These are phyloP conservation scores for Triangularia setosa DNA, from an alignment of 2,329 filamentous ascomycete species.

Conservation along the genomic window DNA sequence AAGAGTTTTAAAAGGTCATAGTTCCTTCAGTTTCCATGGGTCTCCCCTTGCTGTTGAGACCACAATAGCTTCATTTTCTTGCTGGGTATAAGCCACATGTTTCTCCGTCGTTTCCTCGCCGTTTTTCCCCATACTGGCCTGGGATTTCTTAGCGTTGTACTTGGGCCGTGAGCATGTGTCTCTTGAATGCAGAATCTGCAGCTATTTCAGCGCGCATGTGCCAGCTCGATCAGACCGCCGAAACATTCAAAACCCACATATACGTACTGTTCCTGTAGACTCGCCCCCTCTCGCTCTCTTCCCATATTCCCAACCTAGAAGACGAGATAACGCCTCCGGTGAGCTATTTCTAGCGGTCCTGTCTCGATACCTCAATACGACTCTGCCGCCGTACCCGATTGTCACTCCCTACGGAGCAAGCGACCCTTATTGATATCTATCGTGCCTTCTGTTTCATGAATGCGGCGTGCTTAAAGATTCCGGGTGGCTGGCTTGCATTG, in stretches of 20 bases:
- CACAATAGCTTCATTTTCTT: neutral
- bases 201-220: neutral
- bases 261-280: neutral
- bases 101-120: neutral
- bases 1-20: neutral
- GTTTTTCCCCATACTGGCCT: neutral
- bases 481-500: neutral
- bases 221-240: neutral
- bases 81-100: neutral
- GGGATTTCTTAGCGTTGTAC: neutral
- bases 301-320: neutral
- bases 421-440: neutral
- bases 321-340: neutral
- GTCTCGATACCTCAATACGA: neutral
- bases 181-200: neutral
- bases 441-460: neutral
- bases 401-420: neutral
- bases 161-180: neutral
- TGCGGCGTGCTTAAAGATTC: neutral
- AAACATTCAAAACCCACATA: neutral
- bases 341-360: neutral
- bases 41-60: neutral
- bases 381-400: neutral
- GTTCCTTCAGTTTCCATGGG: neutral
- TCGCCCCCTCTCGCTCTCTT: neutral